Evolutionary conservation across 2,329 filamentous ascomycete genomes (phyloP).

Genomic region (Amylocarpus encephaloides): DNA sequence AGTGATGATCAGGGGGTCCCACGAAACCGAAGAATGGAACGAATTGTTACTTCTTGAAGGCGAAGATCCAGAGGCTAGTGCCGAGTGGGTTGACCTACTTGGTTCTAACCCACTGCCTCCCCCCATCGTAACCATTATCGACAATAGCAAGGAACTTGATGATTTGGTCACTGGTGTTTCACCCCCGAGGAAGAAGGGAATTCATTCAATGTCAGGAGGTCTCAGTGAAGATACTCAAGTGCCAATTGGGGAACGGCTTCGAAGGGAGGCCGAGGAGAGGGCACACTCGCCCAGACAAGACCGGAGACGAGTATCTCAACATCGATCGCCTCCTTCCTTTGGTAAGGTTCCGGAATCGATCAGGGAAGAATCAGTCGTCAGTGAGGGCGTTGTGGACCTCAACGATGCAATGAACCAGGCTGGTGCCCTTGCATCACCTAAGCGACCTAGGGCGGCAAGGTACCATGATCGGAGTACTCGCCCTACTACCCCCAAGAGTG

Average conservation of each 20-base stretch:
- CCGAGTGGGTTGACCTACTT: conserved; percentile 87
- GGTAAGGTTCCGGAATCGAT: conserved; percentile 6
- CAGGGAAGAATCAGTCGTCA: conserved; percentile 9
- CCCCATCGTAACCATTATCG: conserved; percentile 12
- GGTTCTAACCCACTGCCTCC: conserved; percentile 58
- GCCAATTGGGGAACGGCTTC: conserved; percentile 28
- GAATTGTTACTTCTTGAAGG: conserved; percentile 75
- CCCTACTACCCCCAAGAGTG: conserved; percentile 9
- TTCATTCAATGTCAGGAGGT: conserved; percentile 5
- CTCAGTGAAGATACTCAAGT: conserved; percentile 19
- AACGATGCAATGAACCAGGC: conserved; percentile 21
- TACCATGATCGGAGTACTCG: conserved; percentile 11
- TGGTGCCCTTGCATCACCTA: conserved; percentile 8
- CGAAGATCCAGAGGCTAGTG: conserved; percentile 51
- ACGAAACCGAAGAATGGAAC: conserved; percentile 66
- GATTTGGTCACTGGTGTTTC: conserved; percentile 1
- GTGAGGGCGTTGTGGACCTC: conserved; percentile 12
- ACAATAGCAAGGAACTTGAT: conserved; percentile 34
- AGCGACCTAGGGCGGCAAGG: conserved; percentile 15
- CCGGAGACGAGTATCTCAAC: conserved; percentile 4
- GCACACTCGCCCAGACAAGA: conserved; percentile 6
- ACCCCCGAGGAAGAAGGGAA: background rate
- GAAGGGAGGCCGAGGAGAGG: conserved; percentile 17
- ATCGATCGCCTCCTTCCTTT: background rate
- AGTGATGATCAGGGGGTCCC: conserved; percentile 74